Conservation (phyloP, 2,329 filamentous ascomycete genomes). For the Talaromyces sp. region DNA sequence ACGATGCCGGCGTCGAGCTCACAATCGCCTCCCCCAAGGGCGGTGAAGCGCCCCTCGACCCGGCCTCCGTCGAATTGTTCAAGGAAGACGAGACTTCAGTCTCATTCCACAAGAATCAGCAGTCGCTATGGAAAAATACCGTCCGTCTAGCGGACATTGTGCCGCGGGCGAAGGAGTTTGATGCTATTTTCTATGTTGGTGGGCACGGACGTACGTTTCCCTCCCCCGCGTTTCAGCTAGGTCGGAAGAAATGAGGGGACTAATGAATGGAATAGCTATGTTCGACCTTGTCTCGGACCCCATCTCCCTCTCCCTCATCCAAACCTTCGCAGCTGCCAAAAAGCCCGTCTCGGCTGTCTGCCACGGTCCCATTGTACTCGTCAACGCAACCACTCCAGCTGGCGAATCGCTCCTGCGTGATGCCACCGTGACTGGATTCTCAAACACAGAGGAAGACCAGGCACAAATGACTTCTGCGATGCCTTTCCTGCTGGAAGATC, state of each 20-base stretch:
- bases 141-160: conserved; percentile 55
- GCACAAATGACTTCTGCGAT: conserved; percentile 38
- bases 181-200: conserved; percentile 60
- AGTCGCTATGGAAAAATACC: conserved; percentile 63
- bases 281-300: conserved; percentile 48
- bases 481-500: conserved; percentile 49
- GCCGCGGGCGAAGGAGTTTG: conserved; percentile 59
- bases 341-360: conserved; percentile 52
- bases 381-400: conserved; percentile 43
- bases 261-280: conserved; percentile 37
- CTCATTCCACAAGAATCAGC: conserved; percentile 57
- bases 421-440: conserved; percentile 47
- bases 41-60: conserved; percentile 61
- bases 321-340: conserved; percentile 46
- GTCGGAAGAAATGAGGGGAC: not conserved
- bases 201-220: conserved; percentile 53
- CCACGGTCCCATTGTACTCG: conserved; percentile 47
- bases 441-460: conserved; percentile 48
- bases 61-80: conserved; percentile 54
- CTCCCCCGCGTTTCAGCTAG: not conserved
- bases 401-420: conserved; percentile 42
- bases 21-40: conserved; percentile 62
- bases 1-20: conserved; percentile 50
- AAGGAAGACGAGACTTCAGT: conserved; percentile 51
- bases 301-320: conserved; percentile 45